These are phyloP conservation scores for Petrea volubilis DNA, from an alignment of 257 asterid species.

Conservation along the genomic window DNA sequence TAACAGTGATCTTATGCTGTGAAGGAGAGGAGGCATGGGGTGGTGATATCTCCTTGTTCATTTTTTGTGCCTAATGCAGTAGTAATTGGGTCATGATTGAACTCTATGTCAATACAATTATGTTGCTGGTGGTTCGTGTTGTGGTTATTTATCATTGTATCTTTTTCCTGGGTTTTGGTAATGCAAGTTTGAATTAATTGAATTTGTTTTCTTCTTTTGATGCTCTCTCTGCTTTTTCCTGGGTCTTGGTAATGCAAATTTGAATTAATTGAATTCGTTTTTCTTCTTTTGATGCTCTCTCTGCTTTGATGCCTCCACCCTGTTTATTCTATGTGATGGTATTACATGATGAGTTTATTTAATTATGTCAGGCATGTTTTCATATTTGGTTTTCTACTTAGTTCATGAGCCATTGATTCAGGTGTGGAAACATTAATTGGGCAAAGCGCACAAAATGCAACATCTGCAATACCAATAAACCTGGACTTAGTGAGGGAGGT, in stretches of 20 bases:
- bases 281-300: slow-evolving; percentile 1
- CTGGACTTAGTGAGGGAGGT: slow-evolving; percentile 93
- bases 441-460: slow-evolving; percentile 96
- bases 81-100: not conserved
- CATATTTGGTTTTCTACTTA: slow-evolving; percentile 1
- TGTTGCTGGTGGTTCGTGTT: not conserved
- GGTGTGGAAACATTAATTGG: slow-evolving; percentile 99
- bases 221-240: not conserved
- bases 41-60: not conserved
- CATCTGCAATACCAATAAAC: slow-evolving; percentile 98
- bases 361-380: not conserved
- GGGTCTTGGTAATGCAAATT: not conserved
- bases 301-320: not conserved
- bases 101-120: not conserved
- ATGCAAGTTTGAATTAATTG: not conserved
- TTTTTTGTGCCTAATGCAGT: not conserved
- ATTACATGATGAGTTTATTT: not conserved
- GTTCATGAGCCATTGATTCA: slow-evolving; percentile 30
- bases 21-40: not conserved
- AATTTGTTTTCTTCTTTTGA: not conserved
- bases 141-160: slow-evolving; percentile 5
- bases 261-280: not conserved
- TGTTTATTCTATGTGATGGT: not conserved
- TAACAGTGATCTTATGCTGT: not conserved
- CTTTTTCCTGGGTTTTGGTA: not conserved